phyloP scores from a whole-genome alignment of 176 grass and related monocot genomes.

The Hsuehochloa calcarea region DNA sequence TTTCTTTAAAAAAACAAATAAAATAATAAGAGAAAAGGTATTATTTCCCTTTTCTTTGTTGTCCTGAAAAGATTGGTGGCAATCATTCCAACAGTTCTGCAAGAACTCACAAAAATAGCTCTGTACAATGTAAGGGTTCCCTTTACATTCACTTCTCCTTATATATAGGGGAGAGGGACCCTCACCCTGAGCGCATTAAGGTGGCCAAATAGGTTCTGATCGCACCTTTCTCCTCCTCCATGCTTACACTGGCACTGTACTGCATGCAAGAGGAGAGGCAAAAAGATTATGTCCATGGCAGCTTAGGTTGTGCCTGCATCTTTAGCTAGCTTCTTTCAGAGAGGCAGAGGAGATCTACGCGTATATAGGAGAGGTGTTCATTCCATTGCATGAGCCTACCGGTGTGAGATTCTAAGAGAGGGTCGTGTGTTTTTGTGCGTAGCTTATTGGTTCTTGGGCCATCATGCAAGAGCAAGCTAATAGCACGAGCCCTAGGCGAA shows the following conservation, averaged over 20 bases:
- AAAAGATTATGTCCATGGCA: conserved; percentile 36
- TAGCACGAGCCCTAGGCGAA: neutral
- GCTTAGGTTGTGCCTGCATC: conserved; percentile 30
- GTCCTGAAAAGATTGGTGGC: conserved; percentile 38
- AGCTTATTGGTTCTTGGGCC: neutral
- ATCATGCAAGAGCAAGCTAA: conserved; percentile 34
- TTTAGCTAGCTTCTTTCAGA: conserved; percentile 32
- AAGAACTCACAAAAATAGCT: conserved; percentile 32
- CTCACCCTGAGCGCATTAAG: conserved; percentile 27
- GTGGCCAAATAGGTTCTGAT: conserved; percentile 30
- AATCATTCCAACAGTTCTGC: conserved; percentile 38
- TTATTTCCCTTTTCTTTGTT: neutral
- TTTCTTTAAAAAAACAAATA: neutral
- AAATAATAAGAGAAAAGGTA: neutral
- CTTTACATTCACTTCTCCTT: conserved; percentile 48
- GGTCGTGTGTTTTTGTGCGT: conserved; percentile 16
- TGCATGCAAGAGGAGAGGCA: conserved; percentile 45
- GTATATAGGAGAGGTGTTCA: neutral
- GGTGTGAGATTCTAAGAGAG: conserved; percentile 8
- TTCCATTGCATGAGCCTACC: conserved; percentile 24
- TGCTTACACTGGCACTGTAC: conserved; percentile 44
- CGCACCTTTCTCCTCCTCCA: conserved; percentile 31
- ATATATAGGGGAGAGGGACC: conserved; percentile 54
- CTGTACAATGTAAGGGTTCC: conserved; percentile 46
- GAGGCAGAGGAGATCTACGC: conserved; percentile 6